A percentile compares a stretch with the other conserved stretches of the same genome.
Evolutionary conservation across 257 asterid genomes (phyloP).

Genomic region (Anisodus acutangulus): DNA sequence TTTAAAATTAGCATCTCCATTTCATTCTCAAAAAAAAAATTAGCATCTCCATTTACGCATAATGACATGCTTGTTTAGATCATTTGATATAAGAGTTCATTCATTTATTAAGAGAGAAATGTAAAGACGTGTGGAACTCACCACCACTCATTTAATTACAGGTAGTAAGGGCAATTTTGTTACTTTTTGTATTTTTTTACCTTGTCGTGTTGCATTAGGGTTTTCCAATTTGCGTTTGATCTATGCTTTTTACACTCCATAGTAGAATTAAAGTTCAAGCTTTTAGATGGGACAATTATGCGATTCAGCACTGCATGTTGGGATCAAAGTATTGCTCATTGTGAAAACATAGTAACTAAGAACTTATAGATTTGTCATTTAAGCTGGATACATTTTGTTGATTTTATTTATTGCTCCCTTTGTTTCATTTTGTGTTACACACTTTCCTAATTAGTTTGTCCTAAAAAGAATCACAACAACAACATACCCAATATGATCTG

Average conservation of each 20-base stretch:
- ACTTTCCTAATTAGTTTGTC: not conserved
- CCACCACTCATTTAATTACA: not conserved
- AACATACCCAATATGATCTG: too few species aligned
- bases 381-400: not conserved
- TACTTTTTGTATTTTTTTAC: not conserved
- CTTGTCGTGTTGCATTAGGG: not conserved
- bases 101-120: conserved; percentile 21
- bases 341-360: not conserved
- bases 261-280: too few species aligned
- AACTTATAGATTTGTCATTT: not conserved
- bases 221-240: too few species aligned
- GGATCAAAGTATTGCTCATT: not conserved
- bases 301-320: not conserved
- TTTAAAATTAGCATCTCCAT: not conserved
- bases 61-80: not conserved
- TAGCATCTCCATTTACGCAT: not conserved
- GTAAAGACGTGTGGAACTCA: not conserved
- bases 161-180: not conserved
- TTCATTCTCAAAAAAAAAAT: too few species aligned
- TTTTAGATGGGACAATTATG: not conserved
- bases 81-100: not conserved
- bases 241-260: too few species aligned
- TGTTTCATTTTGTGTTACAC: not conserved
- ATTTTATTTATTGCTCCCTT: not conserved
- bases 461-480: not conserved